Base-by-base conservation (phyloP, 208 protist species). In the Leishmania turanica region DNA sequence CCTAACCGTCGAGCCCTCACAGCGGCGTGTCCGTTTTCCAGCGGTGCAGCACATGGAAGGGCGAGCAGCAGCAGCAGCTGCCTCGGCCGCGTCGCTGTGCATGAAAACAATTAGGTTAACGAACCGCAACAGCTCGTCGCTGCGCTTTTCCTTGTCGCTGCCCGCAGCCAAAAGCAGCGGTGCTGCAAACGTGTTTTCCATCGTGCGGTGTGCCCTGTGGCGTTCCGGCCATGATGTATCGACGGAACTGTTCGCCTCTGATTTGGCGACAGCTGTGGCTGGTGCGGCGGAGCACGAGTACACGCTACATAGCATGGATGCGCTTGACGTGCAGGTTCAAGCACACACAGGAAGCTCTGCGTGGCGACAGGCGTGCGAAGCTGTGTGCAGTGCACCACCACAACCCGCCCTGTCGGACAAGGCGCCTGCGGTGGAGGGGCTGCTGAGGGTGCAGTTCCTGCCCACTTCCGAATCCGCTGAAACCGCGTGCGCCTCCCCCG, bases 1-100 rank as follows among this genome's bases (percentile, higher is more conserved):
- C 65, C 86, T 97, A 47, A 83, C 85, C 3, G 88, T 97, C 56
- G 88, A 96, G 79, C 95, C 95, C 34, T 95, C 93, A 27, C 85
- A 83, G 60, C 81, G 77, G 21, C 74, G 87, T 19, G 80, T 96
- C 13, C 60, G 78, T 77, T 95, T 96, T 78, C 82, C 82, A 13
- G 65, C 77, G 17, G 82, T 82, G 34, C 91, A 87, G 65, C 66
- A 69, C 21, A 73, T 81, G 40, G 37, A 69, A 51, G 49, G 65
- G 42, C 62, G 51, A 54, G 42, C 75, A 27, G 53, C 49, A 19
- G 4, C 42, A 7, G 49, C 58, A 7, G 40, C 51, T 11, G 19
- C 72, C 31, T 66, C 70, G 51, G 60, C 31, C 34, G 65, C 49
- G 54, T 47, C 84, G 58, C 80, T 71, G 40, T 93, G 92, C 79